These are phyloP conservation scores for Colletotrichum camelliae DNA, from an alignment of 2,329 filamentous ascomycete genomes.

Conservation along the genomic window DNA sequence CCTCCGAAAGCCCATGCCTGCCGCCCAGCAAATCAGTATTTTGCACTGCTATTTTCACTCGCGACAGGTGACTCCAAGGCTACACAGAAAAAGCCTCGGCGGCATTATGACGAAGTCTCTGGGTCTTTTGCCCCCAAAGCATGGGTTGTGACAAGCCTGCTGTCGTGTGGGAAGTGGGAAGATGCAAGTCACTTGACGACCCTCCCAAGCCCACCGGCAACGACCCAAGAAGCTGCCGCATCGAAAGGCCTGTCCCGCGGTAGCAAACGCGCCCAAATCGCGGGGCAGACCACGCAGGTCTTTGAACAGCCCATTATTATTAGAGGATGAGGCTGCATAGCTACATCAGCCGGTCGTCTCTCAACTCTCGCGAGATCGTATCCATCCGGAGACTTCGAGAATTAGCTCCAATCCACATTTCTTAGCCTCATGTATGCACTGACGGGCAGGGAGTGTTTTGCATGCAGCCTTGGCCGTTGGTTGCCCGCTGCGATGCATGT, in stretches of 20 bases:
- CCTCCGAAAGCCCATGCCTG: slow-evolving; percentile 12
- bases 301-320: background rate
- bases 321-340: slow-evolving; percentile 6
- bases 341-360: background rate
- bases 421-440: background rate
- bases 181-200: slow-evolving; percentile 20
- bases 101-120: slow-evolving; percentile 11
- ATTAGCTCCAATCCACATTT: background rate
- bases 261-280: background rate
- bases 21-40: slow-evolving; percentile 17
- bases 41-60: slow-evolving; percentile 1
- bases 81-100: background rate
- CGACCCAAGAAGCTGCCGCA: background rate
- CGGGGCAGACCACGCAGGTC: slow-evolving; percentile 10
- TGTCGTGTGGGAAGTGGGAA: slow-evolving; percentile 13
- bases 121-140: background rate
- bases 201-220: slow-evolving; percentile 9
- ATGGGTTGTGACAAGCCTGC: slow-evolving; percentile 1
- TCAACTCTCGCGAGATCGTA: background rate
- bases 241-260: background rate
- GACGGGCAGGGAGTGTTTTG: background rate
- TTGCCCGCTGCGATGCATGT: background rate
- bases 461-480: background rate
- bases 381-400: background rate
- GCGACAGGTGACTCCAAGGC: background rate